These are phyloP conservation scores for Ceratobasidium theobromae DNA, from an alignment of 1,284 basidiomycete species.

Conservation along the genomic window DNA sequence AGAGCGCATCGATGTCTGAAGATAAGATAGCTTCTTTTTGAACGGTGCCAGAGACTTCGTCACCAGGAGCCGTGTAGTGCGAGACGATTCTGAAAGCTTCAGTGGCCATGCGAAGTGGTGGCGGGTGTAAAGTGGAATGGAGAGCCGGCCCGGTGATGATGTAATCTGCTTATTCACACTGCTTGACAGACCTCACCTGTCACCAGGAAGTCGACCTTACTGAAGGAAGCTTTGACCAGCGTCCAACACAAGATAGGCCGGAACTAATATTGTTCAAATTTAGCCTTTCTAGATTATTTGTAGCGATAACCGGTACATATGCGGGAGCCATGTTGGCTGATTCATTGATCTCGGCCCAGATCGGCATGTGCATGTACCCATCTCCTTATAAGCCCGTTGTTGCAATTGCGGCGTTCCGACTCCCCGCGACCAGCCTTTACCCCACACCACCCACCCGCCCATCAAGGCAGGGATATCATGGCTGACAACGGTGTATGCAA, in stretches of 20 bases:
- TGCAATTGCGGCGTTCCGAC: background rate
- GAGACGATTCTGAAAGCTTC: conserved; percentile 33
- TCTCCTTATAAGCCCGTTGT: background rate
- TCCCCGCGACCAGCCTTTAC: background rate
- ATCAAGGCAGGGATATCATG: background rate
- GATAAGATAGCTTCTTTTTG: conserved; percentile 11
- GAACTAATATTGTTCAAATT: background rate
- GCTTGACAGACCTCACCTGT: background rate
- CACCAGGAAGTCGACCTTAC: background rate
- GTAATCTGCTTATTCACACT: background rate
- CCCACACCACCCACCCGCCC: background rate
- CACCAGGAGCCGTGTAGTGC: conserved; percentile 11
- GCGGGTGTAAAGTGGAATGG: background rate
- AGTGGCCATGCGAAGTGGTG: conserved; percentile 29
- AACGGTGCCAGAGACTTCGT: background rate
- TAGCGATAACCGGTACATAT: background rate
- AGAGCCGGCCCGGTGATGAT: background rate
- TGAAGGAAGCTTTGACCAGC: background rate
- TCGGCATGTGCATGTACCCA: background rate
- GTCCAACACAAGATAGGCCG: background rate
- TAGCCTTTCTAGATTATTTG: background rate
- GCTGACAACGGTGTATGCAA: conserved; percentile 26
- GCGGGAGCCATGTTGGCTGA: background rate
- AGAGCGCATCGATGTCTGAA: conserved; percentile 19
- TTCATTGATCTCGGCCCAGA: conserved; percentile 12